Base-by-base conservation (phyloP, 306 rosid genomes). In the Malus orientalis region DNA sequence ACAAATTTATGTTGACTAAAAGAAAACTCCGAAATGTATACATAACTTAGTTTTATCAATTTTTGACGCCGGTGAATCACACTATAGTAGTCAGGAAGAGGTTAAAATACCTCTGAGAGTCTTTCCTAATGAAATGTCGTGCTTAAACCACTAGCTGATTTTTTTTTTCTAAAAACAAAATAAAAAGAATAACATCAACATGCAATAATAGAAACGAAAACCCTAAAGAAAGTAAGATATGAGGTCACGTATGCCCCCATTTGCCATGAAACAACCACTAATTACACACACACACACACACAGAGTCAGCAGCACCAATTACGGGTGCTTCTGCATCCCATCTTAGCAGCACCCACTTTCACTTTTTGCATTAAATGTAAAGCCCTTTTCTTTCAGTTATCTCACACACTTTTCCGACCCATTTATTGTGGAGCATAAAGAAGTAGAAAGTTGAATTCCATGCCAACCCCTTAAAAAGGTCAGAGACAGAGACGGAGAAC, bases 341-440 rank as follows among this genome's bases (percentile, higher is more conserved):
- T 63, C 78, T 20, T 14, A 29, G 3, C 79, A 29, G 3, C 79
- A 54, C 66, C 54, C 29, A 61, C 47, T 8, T 77, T 66, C 71
- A 74, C 87, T 82, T 85, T 86, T 74, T 76, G 80, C 87, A 84
- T 88, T 83, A 78, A 85, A 82, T 88, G 81, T 18, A 47, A 70
- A 23, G 11, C 32, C 18, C 7, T 49, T 36, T 45, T 32, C 42
- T 25, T 11, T 18, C 74, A 15, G 42, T 11, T 4, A 16, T 32
- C 44, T 18, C 13, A 64, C 19, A 45, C 18, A 44, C 42, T 79
- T 76, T 66, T 51, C 75, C 76, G n/a, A 78, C 84, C 60, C 72
- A 77, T 65, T 71, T 78, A 67, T 7, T 76, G n/a, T 55, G 68
- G 29, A 38, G 68, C 16, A 72, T 60, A 42, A 77, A 11, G 55